Conservation (phyloP, 1,284 basidiomycete genomes). For the Cutaneotrichosporon curvatum region DNA sequence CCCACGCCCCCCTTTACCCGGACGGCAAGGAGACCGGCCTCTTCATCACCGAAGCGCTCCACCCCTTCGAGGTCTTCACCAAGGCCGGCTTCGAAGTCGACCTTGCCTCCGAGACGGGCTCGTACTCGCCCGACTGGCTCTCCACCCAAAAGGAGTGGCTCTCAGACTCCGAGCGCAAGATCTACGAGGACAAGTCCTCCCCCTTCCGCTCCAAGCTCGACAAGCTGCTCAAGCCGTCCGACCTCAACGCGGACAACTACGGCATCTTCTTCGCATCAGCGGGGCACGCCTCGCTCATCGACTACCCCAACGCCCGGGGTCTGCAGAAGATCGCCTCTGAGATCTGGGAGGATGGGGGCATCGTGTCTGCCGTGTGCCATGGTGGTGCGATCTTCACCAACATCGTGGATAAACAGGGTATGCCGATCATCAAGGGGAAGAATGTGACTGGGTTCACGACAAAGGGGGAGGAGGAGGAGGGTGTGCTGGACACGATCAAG, state of each 20-base stretch:
- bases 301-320: slow-evolving; percentile 13
- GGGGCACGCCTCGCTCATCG: slow-evolving; percentile 19
- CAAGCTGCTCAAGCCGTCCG: slow-evolving; percentile 11
- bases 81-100: slow-evolving; percentile 20
- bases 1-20: slow-evolving; percentile 13
- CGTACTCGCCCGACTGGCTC: slow-evolving; percentile 15
- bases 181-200: slow-evolving; percentile 14
- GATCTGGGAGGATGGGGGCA: slow-evolving; percentile 15
- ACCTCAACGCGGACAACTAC: slow-evolving; percentile 10
- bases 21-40: slow-evolving; percentile 19
- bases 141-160: slow-evolving; percentile 11
- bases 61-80: slow-evolving; percentile 19
- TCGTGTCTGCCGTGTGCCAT: slow-evolving; percentile 19
- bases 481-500: slow-evolving; percentile 15
- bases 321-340: slow-evolving; percentile 14
- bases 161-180: slow-evolving; percentile 5
- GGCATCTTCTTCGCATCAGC: slow-evolving; percentile 22
- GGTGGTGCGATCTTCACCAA: slow-evolving; percentile 12
- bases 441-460: slow-evolving; percentile 19
- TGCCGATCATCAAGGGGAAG: slow-evolving; percentile 14
- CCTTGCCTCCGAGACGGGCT: slow-evolving; percentile 18
- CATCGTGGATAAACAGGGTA: background rate
- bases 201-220: slow-evolving; percentile 18
- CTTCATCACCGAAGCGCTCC: slow-evolving; percentile 22
- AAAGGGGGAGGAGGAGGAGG: slow-evolving; percentile 16